Percentiles rank a stretch among this genome's conserved stretches.
Evolutionary conservation across 495 filamentous ascomycete species (phyloP).

Genomic region (Glonium stellatum): DNA sequence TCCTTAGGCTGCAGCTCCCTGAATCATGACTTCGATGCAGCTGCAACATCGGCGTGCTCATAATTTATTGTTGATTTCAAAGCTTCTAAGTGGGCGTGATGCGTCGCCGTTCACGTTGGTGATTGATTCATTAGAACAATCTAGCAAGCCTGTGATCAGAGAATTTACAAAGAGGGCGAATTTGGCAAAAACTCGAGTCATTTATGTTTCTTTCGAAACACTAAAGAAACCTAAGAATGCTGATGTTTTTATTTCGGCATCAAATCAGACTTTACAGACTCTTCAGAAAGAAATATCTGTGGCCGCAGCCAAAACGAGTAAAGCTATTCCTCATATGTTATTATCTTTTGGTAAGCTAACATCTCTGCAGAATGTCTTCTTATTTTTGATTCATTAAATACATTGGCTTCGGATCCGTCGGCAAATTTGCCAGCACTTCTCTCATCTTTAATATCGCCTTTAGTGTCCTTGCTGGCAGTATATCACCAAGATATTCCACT

Average conservation of each 20-base stretch:
- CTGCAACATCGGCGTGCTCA: constrained; percentile 65
- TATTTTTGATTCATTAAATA: constrained; percentile 57
- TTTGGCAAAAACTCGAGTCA: constrained; percentile 52
- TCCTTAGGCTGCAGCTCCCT: neutral
- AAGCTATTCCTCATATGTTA: too few relatives aligned
- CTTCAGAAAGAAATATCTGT: constrained; percentile 52
- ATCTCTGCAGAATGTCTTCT: constrained; percentile 39
- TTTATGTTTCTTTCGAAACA: constrained; percentile 75
- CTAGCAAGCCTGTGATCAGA: constrained; percentile 58
- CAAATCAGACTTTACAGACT: constrained; percentile 47
- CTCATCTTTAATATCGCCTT: constrained; percentile 27
- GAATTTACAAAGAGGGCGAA: constrained; percentile 69
- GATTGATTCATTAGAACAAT: constrained; percentile 79
- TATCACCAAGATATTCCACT: constrained; percentile 62
- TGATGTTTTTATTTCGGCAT: constrained; percentile 57
- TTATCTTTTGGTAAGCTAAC: too few relatives aligned
- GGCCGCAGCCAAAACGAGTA: constrained; percentile 33
- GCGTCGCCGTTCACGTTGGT: constrained; percentile 77
- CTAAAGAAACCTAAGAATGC: constrained; percentile 47
- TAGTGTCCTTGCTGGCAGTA: constrained; percentile 29
- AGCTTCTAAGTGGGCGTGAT: constrained; percentile 70
- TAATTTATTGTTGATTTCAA: constrained; percentile 78
- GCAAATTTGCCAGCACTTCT: constrained; percentile 48
- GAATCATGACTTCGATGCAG: constrained; percentile 17
- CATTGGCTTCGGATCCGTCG: constrained; percentile 38